These are phyloP conservation scores for Stachybotrys echinatus DNA, from an alignment of 2,329 filamentous ascomycete genomes.

Conservation along the genomic window DNA sequence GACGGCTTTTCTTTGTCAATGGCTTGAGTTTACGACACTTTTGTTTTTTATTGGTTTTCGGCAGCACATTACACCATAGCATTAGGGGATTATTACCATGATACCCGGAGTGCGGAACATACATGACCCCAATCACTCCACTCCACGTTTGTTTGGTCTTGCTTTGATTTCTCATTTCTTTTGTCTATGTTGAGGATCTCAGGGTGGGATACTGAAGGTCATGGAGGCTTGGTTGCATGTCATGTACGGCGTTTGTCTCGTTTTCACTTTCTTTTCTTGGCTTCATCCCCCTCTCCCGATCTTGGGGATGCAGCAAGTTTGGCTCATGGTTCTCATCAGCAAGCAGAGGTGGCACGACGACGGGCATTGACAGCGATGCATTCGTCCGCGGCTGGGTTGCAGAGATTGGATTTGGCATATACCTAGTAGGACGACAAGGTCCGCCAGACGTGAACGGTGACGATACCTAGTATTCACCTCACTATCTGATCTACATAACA, in stretches of 20 bases:
- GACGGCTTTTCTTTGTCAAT: neutral
- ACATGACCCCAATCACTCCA: constrained; percentile 29
- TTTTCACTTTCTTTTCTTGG: too few relatives aligned
- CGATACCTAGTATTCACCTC: too few relatives aligned
- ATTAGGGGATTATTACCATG: constrained; percentile 28
- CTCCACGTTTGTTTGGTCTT: constrained; percentile 25
- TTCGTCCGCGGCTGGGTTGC: too few relatives aligned
- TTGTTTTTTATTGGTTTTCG: neutral
- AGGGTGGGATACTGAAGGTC: constrained; percentile 3
- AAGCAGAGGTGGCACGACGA: too few relatives aligned
- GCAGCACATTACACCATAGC: constrained; percentile 27
- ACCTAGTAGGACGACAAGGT: too few relatives aligned
- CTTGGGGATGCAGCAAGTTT: neutral
- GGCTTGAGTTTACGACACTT: neutral
- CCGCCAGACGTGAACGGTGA: too few relatives aligned
- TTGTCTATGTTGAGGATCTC: too few relatives aligned
- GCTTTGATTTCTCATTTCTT: constrained; percentile 7
- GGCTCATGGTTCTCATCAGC: too few relatives aligned
- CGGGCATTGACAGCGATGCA: too few relatives aligned
- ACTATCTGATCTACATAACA: too few relatives aligned
- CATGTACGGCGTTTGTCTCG: constrained; percentile 22
- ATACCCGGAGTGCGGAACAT: constrained; percentile 35
- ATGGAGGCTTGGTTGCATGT: constrained; percentile 13
- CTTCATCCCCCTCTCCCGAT: too few relatives aligned
- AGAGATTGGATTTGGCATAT: too few relatives aligned